Conservation (phyloP, 202 grass and related monocot species). For the Panicum virgatum region DNA sequence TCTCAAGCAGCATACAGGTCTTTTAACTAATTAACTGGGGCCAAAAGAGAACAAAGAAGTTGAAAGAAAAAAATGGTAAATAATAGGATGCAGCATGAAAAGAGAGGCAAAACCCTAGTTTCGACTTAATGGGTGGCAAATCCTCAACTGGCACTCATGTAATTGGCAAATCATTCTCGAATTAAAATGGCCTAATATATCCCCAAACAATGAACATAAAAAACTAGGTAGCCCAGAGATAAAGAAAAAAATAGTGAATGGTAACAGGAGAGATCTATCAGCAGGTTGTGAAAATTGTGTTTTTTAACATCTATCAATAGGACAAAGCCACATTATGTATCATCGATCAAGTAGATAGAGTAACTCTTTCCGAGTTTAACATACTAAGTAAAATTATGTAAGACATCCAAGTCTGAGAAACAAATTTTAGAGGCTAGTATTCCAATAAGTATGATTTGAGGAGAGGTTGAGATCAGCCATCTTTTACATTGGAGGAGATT, state of each 20-base stretch:
- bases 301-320: constrained; percentile 8
- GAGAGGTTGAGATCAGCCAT: neutral
- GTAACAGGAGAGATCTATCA: neutral
- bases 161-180: neutral
- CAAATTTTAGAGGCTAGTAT: neutral
- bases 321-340: neutral
- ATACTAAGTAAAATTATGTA: neutral
- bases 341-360: neutral
- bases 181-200: neutral
- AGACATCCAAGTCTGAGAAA: neutral
- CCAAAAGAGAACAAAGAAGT: neutral
- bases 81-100: neutral
- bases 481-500: neutral
- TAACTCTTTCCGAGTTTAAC: neutral
- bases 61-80: neutral
- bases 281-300: neutral
- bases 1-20: neutral
- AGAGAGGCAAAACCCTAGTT: neutral
- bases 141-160: neutral
- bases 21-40: neutral
- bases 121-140: neutral
- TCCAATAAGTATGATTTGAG: neutral
- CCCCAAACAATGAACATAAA: neutral
- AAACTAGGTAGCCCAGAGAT: neutral
- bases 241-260: neutral